Base-by-base conservation (phyloP, 1,284 basidiomycete species). In the Cerioporus squamosus region DNA sequence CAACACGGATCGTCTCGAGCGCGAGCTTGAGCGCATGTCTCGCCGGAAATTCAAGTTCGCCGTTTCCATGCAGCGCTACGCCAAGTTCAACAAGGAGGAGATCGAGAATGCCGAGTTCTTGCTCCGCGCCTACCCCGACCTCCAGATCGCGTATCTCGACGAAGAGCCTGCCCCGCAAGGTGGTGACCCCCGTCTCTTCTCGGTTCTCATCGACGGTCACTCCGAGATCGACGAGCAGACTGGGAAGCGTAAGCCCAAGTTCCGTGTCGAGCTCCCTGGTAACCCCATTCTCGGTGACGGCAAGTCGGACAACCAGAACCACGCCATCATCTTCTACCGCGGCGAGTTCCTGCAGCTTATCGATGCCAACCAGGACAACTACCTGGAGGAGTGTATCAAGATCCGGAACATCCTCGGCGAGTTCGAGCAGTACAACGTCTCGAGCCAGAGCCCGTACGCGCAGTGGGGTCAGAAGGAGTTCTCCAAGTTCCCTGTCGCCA, bases 361-460 rank as follows among this genome's bases (percentile, higher is more conserved):
- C 77, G 97, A 99, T 72, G 97, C 97, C 68, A 99, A 99, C 77
- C 97, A 99, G 80, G 97, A 99, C 82, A 99, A 99, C 79, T 99
- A 99, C 72, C 82, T 99, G 66, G 97, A 99, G 75, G 97, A 99
- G 75, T 99, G 97, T 77, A 79, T 99, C 71, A 99, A 99, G 85
- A 98, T 99, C 69, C 89, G 97, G 53, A 98, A 97, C 72, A 87
- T 99, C 51, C 85, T 99, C 38, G 96, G 94, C 66, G 97, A 98
- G 77, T 99, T 99, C 69, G 97, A 99, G 75, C 92, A 97, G 71
- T 97, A 95, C 75, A 86, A 88, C 45, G 84, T 95, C 54, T 96
- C 95, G 4, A 90, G 88, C 67, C 90, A 94, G 78, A 97, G 93
- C 72, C 97, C 97, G 12, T 99, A 99, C 74, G 94, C 94, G 10